A percentile compares a stretch with the other conserved stretches of the same genome.
phyloP scores from a whole-genome alignment of 2,329 filamentous ascomycete genomes.

The Colletotrichum sp. region DNA sequence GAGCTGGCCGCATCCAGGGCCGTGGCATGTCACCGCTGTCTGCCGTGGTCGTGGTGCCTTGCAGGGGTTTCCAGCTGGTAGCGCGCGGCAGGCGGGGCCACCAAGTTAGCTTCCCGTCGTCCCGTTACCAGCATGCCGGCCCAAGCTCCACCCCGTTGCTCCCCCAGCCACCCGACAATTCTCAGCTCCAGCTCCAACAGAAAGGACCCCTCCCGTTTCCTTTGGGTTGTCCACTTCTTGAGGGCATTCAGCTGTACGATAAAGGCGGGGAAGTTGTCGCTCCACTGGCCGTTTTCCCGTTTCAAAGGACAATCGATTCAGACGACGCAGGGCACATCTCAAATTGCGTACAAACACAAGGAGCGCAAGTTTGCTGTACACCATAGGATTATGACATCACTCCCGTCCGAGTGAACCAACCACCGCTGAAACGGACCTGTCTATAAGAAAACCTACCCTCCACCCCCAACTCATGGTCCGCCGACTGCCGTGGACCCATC shows the following conservation, averaged over 20 bases:
- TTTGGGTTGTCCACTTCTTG: neutral
- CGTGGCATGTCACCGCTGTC: neutral
- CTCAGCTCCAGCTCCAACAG: neutral
- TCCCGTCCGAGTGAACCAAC: neutral
- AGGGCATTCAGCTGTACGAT: neutral
- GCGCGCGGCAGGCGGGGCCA: neutral
- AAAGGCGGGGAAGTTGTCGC: neutral
- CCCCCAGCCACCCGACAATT: neutral
- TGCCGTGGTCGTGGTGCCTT: neutral
- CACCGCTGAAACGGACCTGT: neutral
- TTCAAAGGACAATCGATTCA: neutral
- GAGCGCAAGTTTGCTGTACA: neutral
- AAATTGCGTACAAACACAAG: neutral
- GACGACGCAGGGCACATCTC: neutral
- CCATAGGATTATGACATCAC: conserved; percentile 1
- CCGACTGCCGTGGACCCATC: conserved; percentile 18
- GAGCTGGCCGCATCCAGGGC: neutral
- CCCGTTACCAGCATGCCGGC: neutral
- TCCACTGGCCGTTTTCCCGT: neutral
- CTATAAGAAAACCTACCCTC: neutral
- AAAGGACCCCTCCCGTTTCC: neutral
- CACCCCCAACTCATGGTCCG: conserved; percentile 4
- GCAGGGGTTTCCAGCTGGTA: neutral
- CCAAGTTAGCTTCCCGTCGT: neutral
- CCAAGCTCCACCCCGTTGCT: neutral